Evolutionary conservation across 2,329 filamentous ascomycete genomes (phyloP), one percentile per base, ranked within the genome.

Genomic region (Penicillium polonicum): DNA sequence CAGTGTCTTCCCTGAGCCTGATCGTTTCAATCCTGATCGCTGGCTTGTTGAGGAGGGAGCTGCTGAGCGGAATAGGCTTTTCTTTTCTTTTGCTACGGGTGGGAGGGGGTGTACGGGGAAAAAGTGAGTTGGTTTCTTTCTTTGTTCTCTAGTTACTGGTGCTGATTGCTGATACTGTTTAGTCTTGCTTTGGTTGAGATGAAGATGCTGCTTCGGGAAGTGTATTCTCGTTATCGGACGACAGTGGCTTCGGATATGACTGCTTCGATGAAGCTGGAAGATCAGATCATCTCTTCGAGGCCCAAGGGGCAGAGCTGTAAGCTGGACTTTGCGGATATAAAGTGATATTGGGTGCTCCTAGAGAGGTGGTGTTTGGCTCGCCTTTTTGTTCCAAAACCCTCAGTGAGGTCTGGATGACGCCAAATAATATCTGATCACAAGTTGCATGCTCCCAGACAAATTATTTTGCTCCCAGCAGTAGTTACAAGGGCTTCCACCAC

Each of bases 31-130:
- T 25, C 72, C 72, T 0, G 72, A 74, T 54, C 61, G 72, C 10
- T 75, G 72, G 72, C 46, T 72, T 42, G 65, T 66, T 62, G 71
- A 76, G 12, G 79, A 60, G 19, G 68, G 68, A 0, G 41, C 57
- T 13, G 48, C 51, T 5, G 68, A 72, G 38, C 53, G 85, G 57
- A 83, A 83, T 64, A 77, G 83, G 43, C 67, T 84, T 8, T 83
- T 87, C 66, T 88, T 88, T 76, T 83, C 87, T 0, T 89, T 89
- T 76, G 82, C 85, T 7, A 83, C 79, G 48, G 87, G 87, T 5
- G 86, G 85, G 0, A 76, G 87, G 64, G 86, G 85, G 0, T 90
- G 87, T 60, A 71, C 63, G 1, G 70, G 70, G 9, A 65, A 64
- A 45, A 81, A 89, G 86, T 89, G 74, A 76, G 85, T 83, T 45